Evolutionary conservation across 2,329 filamentous ascomycete species (phyloP).

Genomic region (Botrytis aclada): DNA sequence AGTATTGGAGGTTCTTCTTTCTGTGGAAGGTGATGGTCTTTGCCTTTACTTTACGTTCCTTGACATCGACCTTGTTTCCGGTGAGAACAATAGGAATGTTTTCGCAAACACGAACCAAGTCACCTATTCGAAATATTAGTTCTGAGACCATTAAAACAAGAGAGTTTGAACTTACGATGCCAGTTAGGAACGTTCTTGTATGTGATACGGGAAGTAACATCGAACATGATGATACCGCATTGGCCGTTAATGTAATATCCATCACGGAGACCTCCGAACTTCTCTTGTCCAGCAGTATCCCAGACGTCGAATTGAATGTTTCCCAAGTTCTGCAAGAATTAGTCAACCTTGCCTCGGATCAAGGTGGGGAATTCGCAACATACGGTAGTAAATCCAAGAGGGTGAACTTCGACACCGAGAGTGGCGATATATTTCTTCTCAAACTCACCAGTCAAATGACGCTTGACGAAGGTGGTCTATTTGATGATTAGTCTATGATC

Average conservation of each 20-base stretch:
- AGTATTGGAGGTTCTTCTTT: conserved; percentile 99
- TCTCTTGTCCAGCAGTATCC: conserved; percentile 99
- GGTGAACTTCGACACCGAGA: conserved; percentile 98
- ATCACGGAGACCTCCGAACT: conserved; percentile 98
- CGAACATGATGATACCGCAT: conserved; percentile 99
- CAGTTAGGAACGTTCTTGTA: conserved; percentile 99
- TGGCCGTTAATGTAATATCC: conserved; percentile 99
- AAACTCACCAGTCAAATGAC: conserved; percentile 98
- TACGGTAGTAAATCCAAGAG: conserved; percentile 96
- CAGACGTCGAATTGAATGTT: conserved; percentile 98
- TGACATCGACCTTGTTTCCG: conserved; percentile 99
- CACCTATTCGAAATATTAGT: conserved; percentile 55
- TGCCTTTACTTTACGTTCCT: conserved; percentile 99
- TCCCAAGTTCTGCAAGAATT: conserved; percentile 71
- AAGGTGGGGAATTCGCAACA: conserved; percentile 42
- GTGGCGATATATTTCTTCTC: conserved; percentile 99
- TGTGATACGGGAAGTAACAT: conserved; percentile 98
- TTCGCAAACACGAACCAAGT: conserved; percentile 98
- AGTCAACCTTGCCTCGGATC: neutral
- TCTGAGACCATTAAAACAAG: conserved; percentile 18
- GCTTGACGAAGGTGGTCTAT: conserved; percentile 99
- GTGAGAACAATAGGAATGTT: conserved; percentile 97
- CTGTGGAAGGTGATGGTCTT: conserved; percentile 99
- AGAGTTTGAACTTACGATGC: conserved; percentile 73
- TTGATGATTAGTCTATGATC: conserved; percentile 27